Evolutionary conservation across 73 alveolate genomes (phyloP), one percentile per base, ranked within the genome.

Genomic region (Breviolum minutum): DNA sequence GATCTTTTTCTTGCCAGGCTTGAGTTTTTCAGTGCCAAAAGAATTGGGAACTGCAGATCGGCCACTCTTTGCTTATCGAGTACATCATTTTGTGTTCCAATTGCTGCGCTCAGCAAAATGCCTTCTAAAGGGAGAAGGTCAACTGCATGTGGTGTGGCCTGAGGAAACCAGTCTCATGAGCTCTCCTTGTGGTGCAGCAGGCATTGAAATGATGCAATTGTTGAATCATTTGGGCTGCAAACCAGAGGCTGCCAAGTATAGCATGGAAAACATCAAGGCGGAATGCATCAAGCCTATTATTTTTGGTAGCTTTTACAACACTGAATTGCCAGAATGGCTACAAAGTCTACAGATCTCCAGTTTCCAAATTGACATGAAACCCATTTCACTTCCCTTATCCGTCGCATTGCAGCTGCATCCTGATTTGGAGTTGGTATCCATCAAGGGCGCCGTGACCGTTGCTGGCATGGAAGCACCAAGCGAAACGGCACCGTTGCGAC

Each of bases 121-220:
- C 63, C 77, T 90, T 60, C 88, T 90, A 22, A 90, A 71, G 87
- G 87, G 88, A 7, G 96, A 90, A 22, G 80, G 96, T 62, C 27
- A 17, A 13, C 87, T 90, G 32, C 96, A 90, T 80, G 85, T 90
- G 30, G 96, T 90, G 73, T 90, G 96, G 96, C 96, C 96, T n/a
- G 96, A 90, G 96, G 96, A 90, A 74, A 90, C 96, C 7, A 71
- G 87, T 87, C 96, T 90, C 87, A 90, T 90, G 96, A 90, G 96
- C 96, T 90, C 96, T 22, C 96, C 96, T 9, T 90, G 96, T 54
- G 96, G 96, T 24, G 96, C 96, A 13, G 96, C 96, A 24, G 96
- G 96, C 70, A 90, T 90, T 30, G 96, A 90, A 87, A 64, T 90
- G 71, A 76, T 90, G 29, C 96, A 73, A 62, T 80, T 90, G 86